Conservation (phyloP, 2,329 filamentous ascomycete genomes). For the Xylaria sp. region DNA sequence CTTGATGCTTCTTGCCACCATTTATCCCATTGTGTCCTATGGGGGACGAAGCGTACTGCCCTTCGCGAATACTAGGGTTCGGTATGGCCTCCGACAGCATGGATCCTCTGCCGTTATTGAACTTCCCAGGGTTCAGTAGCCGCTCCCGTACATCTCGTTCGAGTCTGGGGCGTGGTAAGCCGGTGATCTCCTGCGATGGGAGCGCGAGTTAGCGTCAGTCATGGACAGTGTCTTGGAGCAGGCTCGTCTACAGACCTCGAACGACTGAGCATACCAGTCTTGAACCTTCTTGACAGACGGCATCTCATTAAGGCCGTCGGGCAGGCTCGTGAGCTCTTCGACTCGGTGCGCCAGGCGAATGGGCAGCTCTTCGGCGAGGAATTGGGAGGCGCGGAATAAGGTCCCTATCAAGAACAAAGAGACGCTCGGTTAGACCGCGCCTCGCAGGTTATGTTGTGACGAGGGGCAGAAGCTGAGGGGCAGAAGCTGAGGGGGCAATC, state of each 20-base stretch:
- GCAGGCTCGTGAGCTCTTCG: slow-evolving; percentile 89
- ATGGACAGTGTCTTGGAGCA: slow-evolving; percentile 39
- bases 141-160: slow-evolving; percentile 80
- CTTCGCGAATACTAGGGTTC: slow-evolving; percentile 88
- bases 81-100: slow-evolving; percentile 84
- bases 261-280: slow-evolving; percentile 99
- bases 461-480: slow-evolving; percentile 22
- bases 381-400: slow-evolving; percentile 96
- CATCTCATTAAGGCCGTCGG: slow-evolving; percentile 98
- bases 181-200: slow-evolving; percentile 84
- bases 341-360: slow-evolving; percentile 97
- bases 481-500: slow-evolving; percentile 22
- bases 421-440: slow-evolving; percentile 32
- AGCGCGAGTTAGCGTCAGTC: slow-evolving; percentile 50
- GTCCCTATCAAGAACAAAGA: slow-evolving; percentile 59
- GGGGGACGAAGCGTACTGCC: slow-evolving; percentile 77
- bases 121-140: slow-evolving; percentile 74
- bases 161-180: slow-evolving; percentile 80
- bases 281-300: slow-evolving; percentile 93
- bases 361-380: slow-evolving; percentile 96
- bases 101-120: slow-evolving; percentile 63
- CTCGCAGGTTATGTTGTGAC: slow-evolving; percentile 21
- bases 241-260: slow-evolving; percentile 73
- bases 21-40: slow-evolving; percentile 58
- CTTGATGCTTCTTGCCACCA: slow-evolving; percentile 62